A percentile compares a stretch with the other conserved stretches of the same genome.
Conservation (phyloP, 345 rosid species). For the Clarkia xantiana region DNA sequence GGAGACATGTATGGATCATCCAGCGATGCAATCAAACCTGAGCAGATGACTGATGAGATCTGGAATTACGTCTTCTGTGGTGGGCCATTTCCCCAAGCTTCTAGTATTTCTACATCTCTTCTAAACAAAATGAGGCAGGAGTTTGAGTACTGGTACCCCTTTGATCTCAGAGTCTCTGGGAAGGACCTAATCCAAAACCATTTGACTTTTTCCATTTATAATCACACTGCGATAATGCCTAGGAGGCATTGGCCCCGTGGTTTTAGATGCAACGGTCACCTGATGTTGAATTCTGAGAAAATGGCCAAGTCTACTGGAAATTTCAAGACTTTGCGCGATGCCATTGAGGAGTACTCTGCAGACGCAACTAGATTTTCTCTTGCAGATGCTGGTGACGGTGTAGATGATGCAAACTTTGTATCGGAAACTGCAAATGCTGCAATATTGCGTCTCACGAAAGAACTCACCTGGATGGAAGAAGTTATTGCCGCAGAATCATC, state of each 20-base stretch:
- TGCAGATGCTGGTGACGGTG: constrained; percentile 97
- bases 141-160: constrained; percentile 95
- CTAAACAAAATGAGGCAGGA: constrained; percentile 84
- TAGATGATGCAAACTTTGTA: constrained; percentile 95
- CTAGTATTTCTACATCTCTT: constrained; percentile 36
- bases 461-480: constrained; percentile 90
- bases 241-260: constrained; percentile 84
- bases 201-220: constrained; percentile 70
- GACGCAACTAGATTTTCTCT: constrained; percentile 78
- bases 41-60: constrained; percentile 76
- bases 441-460: constrained; percentile 72
- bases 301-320: constrained; percentile 98
- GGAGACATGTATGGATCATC: constrained; percentile 61
- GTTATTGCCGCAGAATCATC: constrained; percentile 51
- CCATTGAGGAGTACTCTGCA: constrained; percentile 78
- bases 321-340: constrained; percentile 72
- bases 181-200: constrained; percentile 97
- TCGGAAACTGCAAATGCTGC: constrained; percentile 88
- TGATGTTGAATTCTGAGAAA: constrained; percentile 89
- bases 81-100: constrained; percentile 52
- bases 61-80: constrained; percentile 82
- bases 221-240: constrained; percentile 75
- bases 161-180: constrained; percentile 90
- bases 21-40: constrained; percentile 34
- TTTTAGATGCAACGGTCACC: constrained; percentile 85